These are phyloP conservation scores for Amphichorda felina DNA, from an alignment of 2,329 filamentous ascomycete genomes.

Conservation along the genomic window DNA sequence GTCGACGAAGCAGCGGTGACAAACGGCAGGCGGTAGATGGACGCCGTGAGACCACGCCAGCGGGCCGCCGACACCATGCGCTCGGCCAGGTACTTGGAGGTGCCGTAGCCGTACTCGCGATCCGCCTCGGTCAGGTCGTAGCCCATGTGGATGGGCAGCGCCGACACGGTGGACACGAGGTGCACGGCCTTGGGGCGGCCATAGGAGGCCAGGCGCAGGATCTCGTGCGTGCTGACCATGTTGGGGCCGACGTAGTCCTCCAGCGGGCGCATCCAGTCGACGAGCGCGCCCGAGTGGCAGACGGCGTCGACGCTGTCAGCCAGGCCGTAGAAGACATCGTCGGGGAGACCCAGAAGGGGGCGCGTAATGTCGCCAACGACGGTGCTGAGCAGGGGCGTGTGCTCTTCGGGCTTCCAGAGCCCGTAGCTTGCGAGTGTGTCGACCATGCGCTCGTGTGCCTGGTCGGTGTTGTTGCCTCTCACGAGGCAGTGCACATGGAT, in stretches of 20 bases:
- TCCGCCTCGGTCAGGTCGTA: slow-evolving; percentile 4
- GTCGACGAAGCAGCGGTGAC: slow-evolving; percentile 7
- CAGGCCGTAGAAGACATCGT: slow-evolving; percentile 4
- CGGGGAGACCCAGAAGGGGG: slow-evolving; percentile 4
- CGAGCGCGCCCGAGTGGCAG: slow-evolving; percentile 7
- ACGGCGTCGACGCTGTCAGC: slow-evolving; percentile 5
- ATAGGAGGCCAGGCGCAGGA: slow-evolving; percentile 6
- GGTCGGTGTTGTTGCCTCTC: slow-evolving; percentile 1
- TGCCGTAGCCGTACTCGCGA: slow-evolving; percentile 7
- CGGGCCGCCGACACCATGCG: slow-evolving; percentile 7
- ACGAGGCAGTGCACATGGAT: slow-evolving; percentile 5
- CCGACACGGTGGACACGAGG: slow-evolving; percentile 7
- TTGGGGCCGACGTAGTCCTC: slow-evolving; percentile 8
- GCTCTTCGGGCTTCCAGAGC: slow-evolving; percentile 4
- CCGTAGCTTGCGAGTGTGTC: slow-evolving; percentile 5
- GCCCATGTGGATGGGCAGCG: slow-evolving; percentile 7
- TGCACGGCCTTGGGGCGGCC: slow-evolving; percentile 6
- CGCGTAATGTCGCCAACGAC: slow-evolving; percentile 6
- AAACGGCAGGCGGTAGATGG: slow-evolving; percentile 5
- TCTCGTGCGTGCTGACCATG: slow-evolving; percentile 7
- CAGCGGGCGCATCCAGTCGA: slow-evolving; percentile 7
- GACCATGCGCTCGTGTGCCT: slow-evolving; percentile 3
- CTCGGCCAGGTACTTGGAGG: slow-evolving; percentile 8
- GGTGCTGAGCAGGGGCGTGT: slow-evolving; percentile 2
- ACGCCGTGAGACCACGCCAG: slow-evolving; percentile 6